These are phyloP conservation scores for Huntiella moniliformis DNA, from an alignment of 2,329 filamentous ascomycete genomes.

Conservation along the genomic window DNA sequence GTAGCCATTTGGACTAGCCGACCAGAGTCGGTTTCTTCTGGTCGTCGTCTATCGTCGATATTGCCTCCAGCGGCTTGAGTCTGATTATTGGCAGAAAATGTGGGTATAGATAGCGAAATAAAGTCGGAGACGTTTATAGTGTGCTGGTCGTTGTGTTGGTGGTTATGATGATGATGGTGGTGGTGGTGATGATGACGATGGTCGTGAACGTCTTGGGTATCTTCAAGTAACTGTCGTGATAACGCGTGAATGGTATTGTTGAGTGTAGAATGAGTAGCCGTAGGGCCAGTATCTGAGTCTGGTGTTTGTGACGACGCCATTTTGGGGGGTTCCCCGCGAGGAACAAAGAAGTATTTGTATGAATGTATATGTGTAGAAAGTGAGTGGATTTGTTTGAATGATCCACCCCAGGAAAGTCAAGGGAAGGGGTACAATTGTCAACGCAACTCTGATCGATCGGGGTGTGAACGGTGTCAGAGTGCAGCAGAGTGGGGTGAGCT, in stretches of 20 bases:
- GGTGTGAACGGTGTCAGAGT: neutral
- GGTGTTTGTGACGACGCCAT: neutral
- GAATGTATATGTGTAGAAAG: neutral
- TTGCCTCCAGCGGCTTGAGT: constrained; percentile 1
- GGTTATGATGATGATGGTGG: neutral
- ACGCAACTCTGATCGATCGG: neutral
- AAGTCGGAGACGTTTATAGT: neutral
- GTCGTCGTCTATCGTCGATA: constrained; percentile 4
- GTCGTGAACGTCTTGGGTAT: neutral
- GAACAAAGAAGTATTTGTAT: neutral
- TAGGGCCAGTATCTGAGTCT: neutral
- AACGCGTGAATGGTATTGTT: constrained; percentile 3
- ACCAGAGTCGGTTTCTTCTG: constrained; percentile 13
- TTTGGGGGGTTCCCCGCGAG: neutral
- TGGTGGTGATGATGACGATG: neutral
- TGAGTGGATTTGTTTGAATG: neutral
- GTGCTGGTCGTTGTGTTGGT: neutral
- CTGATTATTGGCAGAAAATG: neutral
- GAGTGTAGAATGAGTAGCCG: neutral
- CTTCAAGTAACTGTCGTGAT: constrained; percentile 2
- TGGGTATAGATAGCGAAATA: neutral
- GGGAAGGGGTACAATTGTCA: constrained; percentile 1
- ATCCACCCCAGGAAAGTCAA: neutral
- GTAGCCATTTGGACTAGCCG: constrained; percentile 38
- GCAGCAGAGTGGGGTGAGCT: neutral